Evolutionary conservation across 1,139 yeast genomes (phyloP).

Genomic region (Hyphopichia wangnamkhiaoensis): DNA sequence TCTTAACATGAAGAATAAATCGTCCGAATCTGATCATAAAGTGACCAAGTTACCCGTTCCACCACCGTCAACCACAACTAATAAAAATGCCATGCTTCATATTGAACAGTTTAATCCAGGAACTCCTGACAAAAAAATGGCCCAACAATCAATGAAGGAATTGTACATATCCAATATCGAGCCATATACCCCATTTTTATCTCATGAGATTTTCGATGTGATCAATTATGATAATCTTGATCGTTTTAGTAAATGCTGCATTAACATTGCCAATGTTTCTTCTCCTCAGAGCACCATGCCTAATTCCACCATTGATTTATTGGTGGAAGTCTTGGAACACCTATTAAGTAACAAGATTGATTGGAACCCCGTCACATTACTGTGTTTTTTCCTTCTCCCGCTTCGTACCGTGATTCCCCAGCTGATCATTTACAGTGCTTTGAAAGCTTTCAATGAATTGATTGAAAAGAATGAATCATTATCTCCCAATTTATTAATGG

Average conservation of each 20-base stretch:
- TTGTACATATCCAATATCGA: slow-evolving; percentile 16
- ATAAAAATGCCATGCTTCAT: no score
- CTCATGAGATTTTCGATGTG: slow-evolving; percentile 11
- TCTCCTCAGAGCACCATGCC: slow-evolving; percentile 14
- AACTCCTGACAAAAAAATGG: no score
- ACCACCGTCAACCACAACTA: no score
- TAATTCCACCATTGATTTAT: slow-evolving; percentile 14
- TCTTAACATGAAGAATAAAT: slow-evolving; percentile 12
- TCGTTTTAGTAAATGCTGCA: slow-evolving; percentile 19
- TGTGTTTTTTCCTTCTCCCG: slow-evolving; percentile 21
- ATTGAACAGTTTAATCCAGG: background rate
- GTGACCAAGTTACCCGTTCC: background rate
- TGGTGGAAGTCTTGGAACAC: slow-evolving; percentile 11
- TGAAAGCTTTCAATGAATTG: slow-evolving; percentile 15
- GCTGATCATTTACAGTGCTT: slow-evolving; percentile 8
- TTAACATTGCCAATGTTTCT: slow-evolving; percentile 17
- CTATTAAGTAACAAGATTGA: slow-evolving; percentile 9
- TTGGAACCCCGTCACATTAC: slow-evolving; percentile 16
- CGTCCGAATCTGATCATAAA: slow-evolving; percentile 7
- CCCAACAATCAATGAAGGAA: background rate
- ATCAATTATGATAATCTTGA: slow-evolving; percentile 7
- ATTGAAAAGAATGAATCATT: slow-evolving; percentile 7
- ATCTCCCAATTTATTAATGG: slow-evolving; percentile 15
- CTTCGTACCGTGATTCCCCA: slow-evolving; percentile 13
- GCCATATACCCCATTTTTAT: slow-evolving; percentile 21